These are phyloP conservation scores for Helotiales sp. DNA, from an alignment of 2,329 filamentous ascomycete species.

Conservation along the genomic window DNA sequence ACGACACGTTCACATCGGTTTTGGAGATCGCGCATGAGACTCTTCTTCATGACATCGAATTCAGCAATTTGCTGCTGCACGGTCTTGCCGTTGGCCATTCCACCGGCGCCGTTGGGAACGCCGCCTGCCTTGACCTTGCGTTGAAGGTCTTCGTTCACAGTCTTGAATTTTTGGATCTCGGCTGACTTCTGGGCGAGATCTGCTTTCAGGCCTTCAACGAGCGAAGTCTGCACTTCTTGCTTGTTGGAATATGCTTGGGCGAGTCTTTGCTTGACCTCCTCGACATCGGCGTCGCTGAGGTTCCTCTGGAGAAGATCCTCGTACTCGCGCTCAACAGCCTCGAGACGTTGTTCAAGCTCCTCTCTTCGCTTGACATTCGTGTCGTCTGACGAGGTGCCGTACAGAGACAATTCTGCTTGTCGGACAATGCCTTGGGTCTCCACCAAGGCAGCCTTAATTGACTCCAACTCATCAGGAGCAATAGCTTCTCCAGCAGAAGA, in stretches of 20 bases:
- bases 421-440: constrained; percentile 92
- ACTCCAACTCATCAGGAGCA: constrained; percentile 78
- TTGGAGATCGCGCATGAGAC: constrained; percentile 96
- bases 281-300: constrained; percentile 76
- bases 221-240: constrained; percentile 72
- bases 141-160: constrained; percentile 80
- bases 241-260: constrained; percentile 78
- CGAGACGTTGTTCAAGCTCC: constrained; percentile 78
- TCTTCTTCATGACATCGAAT: constrained; percentile 99
- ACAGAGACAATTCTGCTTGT: constrained; percentile 87
- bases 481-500: constrained; percentile 79
- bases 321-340: constrained; percentile 79
- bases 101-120: constrained; percentile 62
- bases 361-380: constrained; percentile 70
- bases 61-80: constrained; percentile 98
- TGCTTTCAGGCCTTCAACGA: constrained; percentile 76
- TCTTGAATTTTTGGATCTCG: constrained; percentile 82
- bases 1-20: constrained; percentile 98
- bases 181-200: constrained; percentile 78
- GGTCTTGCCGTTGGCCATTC: constrained; percentile 80
- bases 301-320: constrained; percentile 82
- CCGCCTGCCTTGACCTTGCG: constrained; percentile 69
- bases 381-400: constrained; percentile 68
- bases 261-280: constrained; percentile 81
- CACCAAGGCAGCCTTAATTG: constrained; percentile 77